phyloP scores from a whole-genome alignment of 2,329 filamentous ascomycete species.

The Colletotrichum horii region DNA sequence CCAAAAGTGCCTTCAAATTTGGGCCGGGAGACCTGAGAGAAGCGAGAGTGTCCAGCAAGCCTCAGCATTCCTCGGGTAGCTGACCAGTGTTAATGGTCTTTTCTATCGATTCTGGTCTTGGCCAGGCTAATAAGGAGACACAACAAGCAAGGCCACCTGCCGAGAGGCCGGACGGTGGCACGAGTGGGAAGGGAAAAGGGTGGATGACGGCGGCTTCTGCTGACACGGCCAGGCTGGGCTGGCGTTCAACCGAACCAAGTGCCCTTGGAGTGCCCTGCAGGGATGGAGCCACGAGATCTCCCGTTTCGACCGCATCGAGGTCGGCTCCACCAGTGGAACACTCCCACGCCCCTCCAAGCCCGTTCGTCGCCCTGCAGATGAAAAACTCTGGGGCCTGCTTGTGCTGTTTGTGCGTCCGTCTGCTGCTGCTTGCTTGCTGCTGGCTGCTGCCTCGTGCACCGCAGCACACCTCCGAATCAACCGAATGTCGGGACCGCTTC shows the following conservation, averaged over 20 bases:
- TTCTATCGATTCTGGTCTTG: background rate
- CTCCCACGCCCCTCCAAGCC: constrained; percentile 13
- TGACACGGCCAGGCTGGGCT: constrained; percentile 14
- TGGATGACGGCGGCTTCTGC: constrained; percentile 9
- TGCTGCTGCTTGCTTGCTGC: background rate
- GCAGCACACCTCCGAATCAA: background rate
- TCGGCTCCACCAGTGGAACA: constrained; percentile 20
- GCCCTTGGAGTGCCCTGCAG: constrained; percentile 22
- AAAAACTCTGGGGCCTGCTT: constrained; percentile 11
- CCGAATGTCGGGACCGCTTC: background rate
- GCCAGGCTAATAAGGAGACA: background rate
- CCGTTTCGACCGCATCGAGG: constrained; percentile 24
- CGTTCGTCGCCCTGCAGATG: constrained; percentile 14
- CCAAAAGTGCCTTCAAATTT: background rate
- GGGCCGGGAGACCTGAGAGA: background rate
- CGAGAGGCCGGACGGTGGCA: constrained; percentile 8
- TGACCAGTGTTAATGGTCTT: background rate
- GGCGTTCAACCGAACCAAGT: constrained; percentile 22
- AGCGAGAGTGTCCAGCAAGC: background rate
- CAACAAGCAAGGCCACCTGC: constrained; percentile 6
- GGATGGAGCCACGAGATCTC: constrained; percentile 26
- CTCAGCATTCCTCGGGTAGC: background rate
- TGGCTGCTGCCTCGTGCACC: constrained; percentile 3
- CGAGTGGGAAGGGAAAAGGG: constrained; percentile 5
- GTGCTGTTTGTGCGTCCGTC: constrained; percentile 2